A percentile compares a stretch with the other conserved stretches of the same genome.
These are phyloP conservation scores for Thermochaetoides thermophila DNA, from an alignment of 495 filamentous ascomycete genomes.

Conservation along the genomic window DNA sequence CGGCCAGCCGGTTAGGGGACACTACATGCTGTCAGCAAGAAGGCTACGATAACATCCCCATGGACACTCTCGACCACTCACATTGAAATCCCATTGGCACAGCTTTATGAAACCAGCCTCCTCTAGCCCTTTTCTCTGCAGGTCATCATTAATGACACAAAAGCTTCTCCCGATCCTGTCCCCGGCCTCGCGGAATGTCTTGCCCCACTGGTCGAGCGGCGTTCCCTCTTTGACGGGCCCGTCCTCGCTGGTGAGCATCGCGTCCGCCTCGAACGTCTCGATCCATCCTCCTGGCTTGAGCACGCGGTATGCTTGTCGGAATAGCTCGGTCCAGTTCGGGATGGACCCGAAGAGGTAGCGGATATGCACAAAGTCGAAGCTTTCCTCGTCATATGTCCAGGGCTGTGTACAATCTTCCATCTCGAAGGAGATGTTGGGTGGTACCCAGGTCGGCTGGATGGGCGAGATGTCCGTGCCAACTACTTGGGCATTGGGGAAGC, in stretches of 20 bases:
- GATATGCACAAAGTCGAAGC: constrained; percentile 53
- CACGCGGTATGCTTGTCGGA: constrained; percentile 19
- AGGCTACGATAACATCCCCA: neutral
- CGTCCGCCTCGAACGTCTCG: constrained; percentile 15
- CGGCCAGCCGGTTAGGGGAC: constrained; percentile 30
- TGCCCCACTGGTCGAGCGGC: constrained; percentile 21
- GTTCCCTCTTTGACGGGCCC: constrained; percentile 13
- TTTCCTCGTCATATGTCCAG: constrained; percentile 36
- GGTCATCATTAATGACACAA: constrained; percentile 21
- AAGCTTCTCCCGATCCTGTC: constrained; percentile 7
- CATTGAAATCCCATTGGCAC: constrained; percentile 12
- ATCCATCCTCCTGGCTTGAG: constrained; percentile 29
- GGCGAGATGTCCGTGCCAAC: constrained; percentile 49
- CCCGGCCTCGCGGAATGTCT: constrained; percentile 16
- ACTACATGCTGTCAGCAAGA: constrained; percentile 5
- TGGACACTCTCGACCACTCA: constrained; percentile 1
- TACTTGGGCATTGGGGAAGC: constrained; percentile 36
- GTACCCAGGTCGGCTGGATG: too few relatives aligned
- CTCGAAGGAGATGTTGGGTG: constrained; percentile 37
- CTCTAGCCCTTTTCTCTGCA: constrained; percentile 38
- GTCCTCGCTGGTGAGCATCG: constrained; percentile 13
- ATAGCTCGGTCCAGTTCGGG: constrained; percentile 37
- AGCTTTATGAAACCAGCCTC: constrained; percentile 43
- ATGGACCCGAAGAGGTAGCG: constrained; percentile 42
- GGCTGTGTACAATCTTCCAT: constrained; percentile 39